Evolutionary conservation across 1,284 basidiomycete species (phyloP).

Genomic region (Schizophyllum commune): DNA sequence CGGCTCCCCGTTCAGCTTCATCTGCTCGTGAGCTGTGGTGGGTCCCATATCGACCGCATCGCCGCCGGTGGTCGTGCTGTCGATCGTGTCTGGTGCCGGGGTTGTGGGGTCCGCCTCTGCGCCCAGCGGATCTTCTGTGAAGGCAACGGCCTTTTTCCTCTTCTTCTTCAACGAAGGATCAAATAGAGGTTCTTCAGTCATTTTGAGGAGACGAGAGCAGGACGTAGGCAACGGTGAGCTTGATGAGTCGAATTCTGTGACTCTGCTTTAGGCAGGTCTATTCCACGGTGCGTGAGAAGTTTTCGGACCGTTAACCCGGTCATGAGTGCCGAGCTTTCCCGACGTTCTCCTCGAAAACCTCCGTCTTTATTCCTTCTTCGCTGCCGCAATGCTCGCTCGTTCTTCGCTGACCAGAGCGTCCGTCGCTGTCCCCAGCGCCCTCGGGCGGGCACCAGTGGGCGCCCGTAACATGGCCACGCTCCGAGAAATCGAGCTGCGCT

Average conservation of each 20-base stretch:
- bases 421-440: constrained; percentile 38
- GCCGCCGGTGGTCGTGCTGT: constrained; percentile 56
- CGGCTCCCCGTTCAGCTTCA: constrained; percentile 47
- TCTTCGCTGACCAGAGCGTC: constrained; percentile 48
- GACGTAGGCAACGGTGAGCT: background rate
- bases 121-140: constrained; percentile 73
- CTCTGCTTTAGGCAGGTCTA: no score
- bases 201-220: background rate
- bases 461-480: constrained; percentile 94
- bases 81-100: constrained; percentile 63
- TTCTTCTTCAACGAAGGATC: constrained; percentile 79
- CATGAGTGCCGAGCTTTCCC: background rate
- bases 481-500: constrained; percentile 92
- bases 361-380: background rate
- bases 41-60: constrained; percentile 69
- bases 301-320: no score
- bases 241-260: no score
- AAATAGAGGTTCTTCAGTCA: constrained; percentile 69
- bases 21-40: background rate
- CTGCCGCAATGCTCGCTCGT: constrained; percentile 50
- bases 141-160: constrained; percentile 81
- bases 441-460: constrained; percentile 53
- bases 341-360: background rate
- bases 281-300: background rate
- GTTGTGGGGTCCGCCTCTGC: constrained; percentile 75